Base-by-base conservation (phyloP, 2,329 filamentous ascomycete genomes). In the Sphaerulina vaccinii region DNA sequence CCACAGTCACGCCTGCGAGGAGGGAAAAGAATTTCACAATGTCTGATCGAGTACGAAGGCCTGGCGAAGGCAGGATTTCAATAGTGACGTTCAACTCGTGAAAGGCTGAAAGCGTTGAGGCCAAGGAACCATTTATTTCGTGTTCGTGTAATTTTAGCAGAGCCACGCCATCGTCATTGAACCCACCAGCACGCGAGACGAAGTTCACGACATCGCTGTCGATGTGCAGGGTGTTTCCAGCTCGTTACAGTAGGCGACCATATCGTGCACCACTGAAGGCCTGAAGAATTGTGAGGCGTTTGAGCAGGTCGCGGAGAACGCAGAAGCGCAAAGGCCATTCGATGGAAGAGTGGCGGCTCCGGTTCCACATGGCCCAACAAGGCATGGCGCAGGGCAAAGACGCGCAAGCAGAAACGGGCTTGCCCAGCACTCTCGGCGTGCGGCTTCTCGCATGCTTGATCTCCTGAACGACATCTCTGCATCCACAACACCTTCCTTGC, bases 401-500 rank as follows among this genome's bases (percentile, higher is more conserved):
- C 52, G 55, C 55, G 52, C 49, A 60, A 59, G 54, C 47, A 35
- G 33, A 29, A 22, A 22, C 42, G 35, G 39, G n/a, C 27, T 41
- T n/a, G n/a, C n/a, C n/a, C n/a, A n/a, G n/a, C n/a, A 37, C 32
- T 22, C 45, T 42, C 19, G 45, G 48, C 43, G 36, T 37, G 38
- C 48, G 29, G 33, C 49, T 49, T 52, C 52, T 54, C 54, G 54
- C 50, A 49, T 58, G 52, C 58, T 51, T 45, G 52, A 55, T 54
- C 54, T 56, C 50, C 52, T 58, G 52, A 60, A 52, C 49, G 52
- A 55, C 54, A 56, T 22, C 54, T 51, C 38, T 37, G 35, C 49
- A 44, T 49, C 40, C 47, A 45, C 46, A 29, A 22, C 46, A n/a
- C 44, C 50, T 21, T 52, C 41, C 23, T 49, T 46, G 38, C 32